Conservation (phyloP, 495 filamentous ascomycete genomes). For the Penicillium egyptiacum region DNA sequence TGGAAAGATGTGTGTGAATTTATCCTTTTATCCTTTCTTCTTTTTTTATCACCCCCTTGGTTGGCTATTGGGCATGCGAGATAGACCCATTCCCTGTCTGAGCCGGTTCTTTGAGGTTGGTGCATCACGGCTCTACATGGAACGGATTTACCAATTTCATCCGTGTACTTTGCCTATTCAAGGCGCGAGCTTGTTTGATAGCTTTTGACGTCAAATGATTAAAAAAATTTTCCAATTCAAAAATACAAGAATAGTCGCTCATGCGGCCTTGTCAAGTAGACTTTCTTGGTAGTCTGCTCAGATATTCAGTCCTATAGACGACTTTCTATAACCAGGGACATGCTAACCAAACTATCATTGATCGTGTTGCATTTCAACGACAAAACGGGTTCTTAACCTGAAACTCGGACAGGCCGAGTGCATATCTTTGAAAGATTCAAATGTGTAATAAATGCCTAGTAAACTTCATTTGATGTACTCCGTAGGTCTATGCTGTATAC, state of each 20-base stretch:
- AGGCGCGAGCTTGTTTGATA: constrained; percentile 5
- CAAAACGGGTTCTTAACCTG: too few relatives aligned
- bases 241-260: background rate
- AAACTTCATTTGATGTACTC: too few relatives aligned
- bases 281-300: too few relatives aligned
- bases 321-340: too few relatives aligned
- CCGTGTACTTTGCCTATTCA: background rate
- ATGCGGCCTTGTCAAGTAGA: too few relatives aligned
- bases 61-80: constrained; percentile 4
- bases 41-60: background rate
- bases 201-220: constrained; percentile 5
- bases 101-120: constrained; percentile 2
- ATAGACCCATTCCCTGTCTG: constrained; percentile 11
- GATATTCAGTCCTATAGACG: too few relatives aligned
- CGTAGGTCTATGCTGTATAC: too few relatives aligned
- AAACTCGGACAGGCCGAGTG: too few relatives aligned
- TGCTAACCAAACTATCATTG: too few relatives aligned
- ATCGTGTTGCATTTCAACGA: too few relatives aligned
- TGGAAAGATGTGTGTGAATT: constrained; percentile 9
- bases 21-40: constrained; percentile 5
- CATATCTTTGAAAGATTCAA: too few relatives aligned
- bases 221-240: constrained; percentile 1
- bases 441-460: too few relatives aligned
- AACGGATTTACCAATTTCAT: constrained; percentile 1
- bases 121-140: constrained; percentile 9